phyloP scores from a whole-genome alignment of 2,329 filamentous ascomycete genomes.

The Helotiales sp. region DNA sequence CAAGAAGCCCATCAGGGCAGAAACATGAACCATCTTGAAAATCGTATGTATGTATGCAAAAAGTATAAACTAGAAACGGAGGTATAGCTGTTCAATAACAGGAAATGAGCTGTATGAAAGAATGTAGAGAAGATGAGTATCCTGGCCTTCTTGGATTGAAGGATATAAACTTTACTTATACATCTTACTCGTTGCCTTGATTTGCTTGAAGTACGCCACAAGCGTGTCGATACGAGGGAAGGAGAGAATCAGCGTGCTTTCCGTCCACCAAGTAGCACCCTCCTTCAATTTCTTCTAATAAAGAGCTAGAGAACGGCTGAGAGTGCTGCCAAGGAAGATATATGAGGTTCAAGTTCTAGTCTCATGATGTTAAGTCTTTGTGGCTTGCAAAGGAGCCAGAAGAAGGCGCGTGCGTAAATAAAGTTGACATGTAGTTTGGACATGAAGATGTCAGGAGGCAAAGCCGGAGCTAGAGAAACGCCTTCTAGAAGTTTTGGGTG shows the following conservation, averaged over 20 bases:
- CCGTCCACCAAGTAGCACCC: background rate
- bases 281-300: background rate
- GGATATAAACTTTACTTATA: background rate
- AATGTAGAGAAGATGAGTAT: background rate
- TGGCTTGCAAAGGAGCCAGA: background rate
- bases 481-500: background rate
- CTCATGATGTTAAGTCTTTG: background rate
- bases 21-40: constrained; percentile 29
- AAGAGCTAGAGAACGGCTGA: background rate
- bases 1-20: constrained; percentile 22
- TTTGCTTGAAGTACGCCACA: background rate
- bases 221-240: background rate
- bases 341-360: background rate
- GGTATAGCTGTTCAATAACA: background rate
- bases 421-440: background rate
- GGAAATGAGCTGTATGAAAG: background rate
- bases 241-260: background rate
- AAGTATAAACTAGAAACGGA: background rate
- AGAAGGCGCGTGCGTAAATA: background rate
- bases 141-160: background rate
- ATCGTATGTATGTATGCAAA: background rate
- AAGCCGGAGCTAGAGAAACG: background rate
- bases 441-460: background rate
- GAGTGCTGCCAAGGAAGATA: background rate
- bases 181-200: background rate